Evolutionary conservation across 495 filamentous ascomycete species (phyloP).

Genomic region (Penicillium crystallinum): DNA sequence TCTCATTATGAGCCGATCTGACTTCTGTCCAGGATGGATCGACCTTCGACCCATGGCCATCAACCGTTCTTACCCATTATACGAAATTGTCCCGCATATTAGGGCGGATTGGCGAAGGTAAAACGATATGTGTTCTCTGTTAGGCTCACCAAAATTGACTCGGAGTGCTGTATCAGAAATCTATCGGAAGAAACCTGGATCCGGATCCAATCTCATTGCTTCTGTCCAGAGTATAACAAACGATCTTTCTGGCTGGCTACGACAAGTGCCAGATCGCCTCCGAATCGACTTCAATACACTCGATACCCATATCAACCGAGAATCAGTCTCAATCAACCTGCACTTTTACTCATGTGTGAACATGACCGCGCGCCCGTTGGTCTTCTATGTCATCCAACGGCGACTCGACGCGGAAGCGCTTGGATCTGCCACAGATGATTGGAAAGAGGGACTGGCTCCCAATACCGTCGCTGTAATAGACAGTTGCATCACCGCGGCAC

Average conservation of each 20-base stretch:
- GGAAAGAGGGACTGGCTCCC: constrained; percentile 36
- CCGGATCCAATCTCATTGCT: constrained; percentile 38
- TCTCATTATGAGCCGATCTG: neutral
- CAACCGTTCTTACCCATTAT: constrained; percentile 43
- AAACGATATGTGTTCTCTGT: neutral
- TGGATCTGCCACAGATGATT: constrained; percentile 26
- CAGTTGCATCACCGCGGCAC: constrained; percentile 42
- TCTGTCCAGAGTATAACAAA: constrained; percentile 44
- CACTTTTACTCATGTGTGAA: constrained; percentile 51
- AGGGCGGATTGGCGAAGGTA: constrained; percentile 39
- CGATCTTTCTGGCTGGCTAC: constrained; percentile 39
- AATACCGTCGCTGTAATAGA: constrained; percentile 45
- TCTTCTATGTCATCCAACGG: constrained; percentile 46
- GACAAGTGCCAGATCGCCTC: constrained; percentile 35
- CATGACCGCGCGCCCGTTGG: constrained; percentile 45
- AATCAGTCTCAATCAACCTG: constrained; percentile 42
- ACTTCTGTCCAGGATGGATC: constrained; percentile 18
- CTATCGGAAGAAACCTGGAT: constrained; percentile 41
- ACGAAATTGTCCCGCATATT: constrained; percentile 43
- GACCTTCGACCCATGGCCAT: constrained; percentile 35
- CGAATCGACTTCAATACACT: constrained; percentile 41
- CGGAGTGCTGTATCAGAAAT: constrained; percentile 24
- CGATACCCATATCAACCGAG: constrained; percentile 32
- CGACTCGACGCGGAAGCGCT: constrained; percentile 29
- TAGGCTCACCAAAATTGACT: neutral